Percentiles rank a stretch among this genome's conserved stretches.
phyloP scores from a whole-genome alignment of 352 stramenopile species.

The Globisporangium orthogonon region DNA sequence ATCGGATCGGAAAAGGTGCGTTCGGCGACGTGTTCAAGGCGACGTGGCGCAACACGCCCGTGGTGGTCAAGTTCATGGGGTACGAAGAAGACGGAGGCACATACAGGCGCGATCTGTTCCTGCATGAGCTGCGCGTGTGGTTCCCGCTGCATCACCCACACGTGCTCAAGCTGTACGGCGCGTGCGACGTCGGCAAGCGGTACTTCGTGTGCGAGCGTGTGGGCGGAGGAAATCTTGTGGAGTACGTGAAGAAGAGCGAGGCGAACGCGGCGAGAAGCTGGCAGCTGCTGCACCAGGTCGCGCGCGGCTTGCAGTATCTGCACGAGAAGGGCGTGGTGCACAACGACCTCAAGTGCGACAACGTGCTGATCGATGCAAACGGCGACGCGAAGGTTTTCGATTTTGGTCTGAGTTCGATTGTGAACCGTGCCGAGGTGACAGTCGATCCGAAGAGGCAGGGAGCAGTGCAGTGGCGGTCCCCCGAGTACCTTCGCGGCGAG shows the following conservation, averaged over 20 bases:
- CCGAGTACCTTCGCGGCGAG: background rate
- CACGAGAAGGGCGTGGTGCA: background rate
- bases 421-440: background rate
- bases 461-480: background rate
- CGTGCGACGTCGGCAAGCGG: background rate
- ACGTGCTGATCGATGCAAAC: background rate
- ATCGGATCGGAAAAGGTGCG: background rate
- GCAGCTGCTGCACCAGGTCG: background rate
- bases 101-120: background rate
- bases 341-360: constrained; percentile 2
- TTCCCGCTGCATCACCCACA: background rate
- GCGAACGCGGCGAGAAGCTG: background rate
- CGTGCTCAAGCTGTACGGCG: background rate
- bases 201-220: background rate
- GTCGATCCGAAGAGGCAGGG: too few relatives aligned
- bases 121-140: background rate
- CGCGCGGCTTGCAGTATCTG: background rate
- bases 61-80: constrained; percentile 1
- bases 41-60: background rate
- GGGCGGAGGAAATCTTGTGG: background rate
- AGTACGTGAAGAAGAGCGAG: background rate
- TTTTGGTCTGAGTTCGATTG: background rate
- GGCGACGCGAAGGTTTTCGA: background rate
- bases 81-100: background rate
- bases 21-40: background rate